Base-by-base conservation (phyloP, 1,139 yeast genomes). In the Blastobotrys apis region DNA sequence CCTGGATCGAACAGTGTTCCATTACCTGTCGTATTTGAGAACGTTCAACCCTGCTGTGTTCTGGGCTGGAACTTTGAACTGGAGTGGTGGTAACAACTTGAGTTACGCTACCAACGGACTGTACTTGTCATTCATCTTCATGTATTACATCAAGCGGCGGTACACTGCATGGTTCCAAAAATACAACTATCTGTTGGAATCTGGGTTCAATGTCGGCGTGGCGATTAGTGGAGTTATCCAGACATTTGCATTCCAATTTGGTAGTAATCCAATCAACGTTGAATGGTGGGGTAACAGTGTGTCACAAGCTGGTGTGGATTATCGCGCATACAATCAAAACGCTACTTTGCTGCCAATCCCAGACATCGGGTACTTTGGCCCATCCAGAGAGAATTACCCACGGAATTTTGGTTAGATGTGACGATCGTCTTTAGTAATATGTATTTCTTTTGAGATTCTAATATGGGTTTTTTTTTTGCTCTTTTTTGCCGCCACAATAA, bases 271-370 rank as follows among this genome's bases (percentile, higher is more conserved):
- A 6, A 64, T 67, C 20, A 17, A 13, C 2, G 21, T 44, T n/a
- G 27, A 29, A 25, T 78, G 83, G 83, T 78, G 83, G 83, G 82
- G 82, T 2, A 78, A 77, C 55, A 60, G 52, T 27, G 75, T 76
- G 13, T 44, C 63, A 3, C 61, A 56, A 39, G 56, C 49, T 1
- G 80, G 80, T 20, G 53, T 66, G 16, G 81, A 77, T 54, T 32
- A 10, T n/a, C 6, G 17, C 8, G 5, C 15, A 8, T 32, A 32
- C 15, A 32, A 32, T n/a, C 35, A 32, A 32, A 32, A 32, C 20
- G 19, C 35, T 6, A 9, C 35, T 5, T 15, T 32, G 9, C 35
- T 32, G 9, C 35, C 35, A 9, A 15, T 32, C 9, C 35, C 35
- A 15, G 35, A 32, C 4, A 21, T 10, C 5, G 35, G 35, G n/a